phyloP scores from a whole-genome alignment of 2,329 filamentous ascomycete genomes.

The Fusarium equiseti region DNA sequence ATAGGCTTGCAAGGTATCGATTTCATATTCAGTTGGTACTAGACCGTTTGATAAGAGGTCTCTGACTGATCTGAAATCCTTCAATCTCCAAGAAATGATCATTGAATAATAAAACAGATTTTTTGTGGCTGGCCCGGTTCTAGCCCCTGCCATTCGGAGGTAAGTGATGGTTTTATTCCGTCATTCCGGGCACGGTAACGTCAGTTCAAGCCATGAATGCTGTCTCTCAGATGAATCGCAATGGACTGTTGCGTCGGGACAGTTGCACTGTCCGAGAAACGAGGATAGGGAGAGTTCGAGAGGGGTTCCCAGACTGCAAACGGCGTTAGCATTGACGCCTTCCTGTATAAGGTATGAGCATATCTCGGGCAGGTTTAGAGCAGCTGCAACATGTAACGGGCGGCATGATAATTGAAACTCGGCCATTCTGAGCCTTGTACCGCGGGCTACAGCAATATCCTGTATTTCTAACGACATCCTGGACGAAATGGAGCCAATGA shows the following conservation, averaged over 20 bases:
- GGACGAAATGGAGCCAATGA: too few species aligned
- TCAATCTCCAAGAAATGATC: not conserved
- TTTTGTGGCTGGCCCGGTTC: fast-evolving
- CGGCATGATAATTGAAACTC: not conserved
- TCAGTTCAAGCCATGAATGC: not conserved
- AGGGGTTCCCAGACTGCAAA: fast-evolving
- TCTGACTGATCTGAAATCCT: not conserved
- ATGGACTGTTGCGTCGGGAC: too few species aligned
- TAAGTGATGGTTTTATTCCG: fast-evolving
- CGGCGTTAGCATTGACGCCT: not conserved
- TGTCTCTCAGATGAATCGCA: not conserved
- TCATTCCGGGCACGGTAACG: fast-evolving
- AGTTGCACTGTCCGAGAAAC: not conserved
- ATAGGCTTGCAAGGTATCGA: not conserved
- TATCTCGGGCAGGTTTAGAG: not conserved
- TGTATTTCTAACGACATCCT: too few species aligned
- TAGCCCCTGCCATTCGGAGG: not conserved
- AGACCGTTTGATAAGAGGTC: not conserved
- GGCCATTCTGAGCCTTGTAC: too few species aligned
- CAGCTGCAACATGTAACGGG: not conserved
- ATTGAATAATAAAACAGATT: not conserved
- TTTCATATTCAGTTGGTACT: fast-evolving
- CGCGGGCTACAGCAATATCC: too few species aligned
- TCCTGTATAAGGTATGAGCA: not conserved
- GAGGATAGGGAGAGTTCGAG: not conserved